phyloP scores from a whole-genome alignment of 2,329 filamentous ascomycete genomes.

The Fusarium incarnatum region DNA sequence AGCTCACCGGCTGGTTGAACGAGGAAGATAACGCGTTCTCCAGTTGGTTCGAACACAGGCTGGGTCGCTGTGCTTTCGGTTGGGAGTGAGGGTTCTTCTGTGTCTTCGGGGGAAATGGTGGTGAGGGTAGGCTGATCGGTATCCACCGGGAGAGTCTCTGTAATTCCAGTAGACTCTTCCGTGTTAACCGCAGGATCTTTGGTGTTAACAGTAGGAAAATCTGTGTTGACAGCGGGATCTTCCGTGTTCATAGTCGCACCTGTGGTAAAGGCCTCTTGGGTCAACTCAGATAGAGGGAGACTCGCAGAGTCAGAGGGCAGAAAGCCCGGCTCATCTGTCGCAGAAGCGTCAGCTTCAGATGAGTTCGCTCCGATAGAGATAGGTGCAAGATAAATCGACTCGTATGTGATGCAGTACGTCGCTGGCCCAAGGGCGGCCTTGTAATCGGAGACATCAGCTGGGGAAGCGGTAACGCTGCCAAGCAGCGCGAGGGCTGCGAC shows the following conservation, averaged over 20 bases:
- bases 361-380: neutral
- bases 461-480: neutral
- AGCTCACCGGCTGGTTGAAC: neutral
- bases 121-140: neutral
- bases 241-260: neutral
- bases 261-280: neutral
- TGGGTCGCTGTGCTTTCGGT: neutral
- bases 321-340: too few species aligned
- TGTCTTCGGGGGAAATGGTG: neutral
- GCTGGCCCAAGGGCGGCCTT: too few species aligned
- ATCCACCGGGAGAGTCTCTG: neutral
- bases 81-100: neutral
- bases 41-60: neutral
- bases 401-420: slow-evolving; percentile 11
- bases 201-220: too few species aligned
- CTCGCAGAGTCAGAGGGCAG: neutral
- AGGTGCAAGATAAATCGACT: neutral
- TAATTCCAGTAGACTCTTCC: neutral
- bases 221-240: neutral
- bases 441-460: neutral
- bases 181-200: neutral
- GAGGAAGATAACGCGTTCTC: neutral
- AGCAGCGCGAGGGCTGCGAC: neutral
- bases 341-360: fast-evolving
- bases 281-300: neutral